Evolutionary conservation across 306 rosid genomes (phyloP).

Genomic region (Neltuma alba): DNA sequence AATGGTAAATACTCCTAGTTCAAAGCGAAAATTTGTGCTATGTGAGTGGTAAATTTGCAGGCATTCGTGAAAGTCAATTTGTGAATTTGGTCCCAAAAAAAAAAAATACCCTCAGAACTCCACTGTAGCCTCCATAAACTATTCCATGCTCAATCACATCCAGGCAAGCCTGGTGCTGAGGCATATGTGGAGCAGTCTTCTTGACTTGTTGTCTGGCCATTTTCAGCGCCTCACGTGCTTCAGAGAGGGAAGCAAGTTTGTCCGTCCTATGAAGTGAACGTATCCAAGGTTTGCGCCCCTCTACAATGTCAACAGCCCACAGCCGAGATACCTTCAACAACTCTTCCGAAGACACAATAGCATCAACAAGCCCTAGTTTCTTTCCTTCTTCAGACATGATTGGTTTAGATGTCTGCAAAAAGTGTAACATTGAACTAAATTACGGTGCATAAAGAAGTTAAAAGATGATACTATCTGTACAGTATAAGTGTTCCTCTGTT

Average conservation of each 20-base stretch:
- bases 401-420: conserved; percentile 73
- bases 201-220: conserved; percentile 71
- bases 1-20: too few relatives aligned
- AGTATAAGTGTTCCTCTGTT: neutral
- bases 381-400: conserved; percentile 91
- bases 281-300: conserved; percentile 76
- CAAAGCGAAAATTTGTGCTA: neutral
- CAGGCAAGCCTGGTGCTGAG: conserved; percentile 90
- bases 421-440: conserved; percentile 26
- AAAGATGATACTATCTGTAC: neutral
- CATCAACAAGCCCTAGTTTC: conserved; percentile 88
- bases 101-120: conserved; percentile 73
- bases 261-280: conserved; percentile 94
- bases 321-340: conserved; percentile 70
- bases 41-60: neutral
- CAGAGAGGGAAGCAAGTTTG: conserved; percentile 71
- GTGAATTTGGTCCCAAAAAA: neutral
- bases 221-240: conserved; percentile 67
- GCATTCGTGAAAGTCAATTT: neutral
- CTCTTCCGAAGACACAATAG: conserved; percentile 75
- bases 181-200: conserved; percentile 82
- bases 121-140: conserved; percentile 94
- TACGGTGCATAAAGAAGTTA: conserved; percentile 13
- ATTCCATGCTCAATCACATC: conserved; percentile 90
- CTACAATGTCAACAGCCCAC: conserved; percentile 89